Percentiles rank a stretch among this genome's conserved stretches.
Evolutionary conservation across 768 basidiomycete species (phyloP).

Genomic region (Lactarius indigo): DNA sequence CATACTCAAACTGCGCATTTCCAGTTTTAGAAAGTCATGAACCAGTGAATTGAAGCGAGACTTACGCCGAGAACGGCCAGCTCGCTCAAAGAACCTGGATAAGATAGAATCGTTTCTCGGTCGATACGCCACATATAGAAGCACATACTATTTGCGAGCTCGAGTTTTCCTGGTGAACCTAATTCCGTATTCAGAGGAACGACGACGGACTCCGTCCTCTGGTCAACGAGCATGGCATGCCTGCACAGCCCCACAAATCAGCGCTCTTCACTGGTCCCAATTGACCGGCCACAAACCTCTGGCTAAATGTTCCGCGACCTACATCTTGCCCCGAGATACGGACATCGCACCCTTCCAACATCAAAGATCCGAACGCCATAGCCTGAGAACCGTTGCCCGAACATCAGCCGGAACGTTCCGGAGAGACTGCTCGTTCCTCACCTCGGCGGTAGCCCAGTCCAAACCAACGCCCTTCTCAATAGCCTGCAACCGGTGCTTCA

Average conservation of each 20-base stretch:
- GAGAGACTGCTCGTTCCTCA: slow-evolving; percentile 28
- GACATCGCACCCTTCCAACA: slow-evolving; percentile 78
- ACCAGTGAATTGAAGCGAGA: not conserved
- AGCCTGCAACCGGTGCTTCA: slow-evolving; percentile 69
- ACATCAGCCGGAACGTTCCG: not conserved
- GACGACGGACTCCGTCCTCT: slow-evolving; percentile 71
- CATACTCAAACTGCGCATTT: slow-evolving; percentile 73
- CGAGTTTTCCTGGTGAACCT: slow-evolving; percentile 56
- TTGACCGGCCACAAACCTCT: slow-evolving; percentile 42
- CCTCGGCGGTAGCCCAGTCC: slow-evolving; percentile 91
- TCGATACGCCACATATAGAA: not conserved
- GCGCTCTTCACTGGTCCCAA: not conserved
- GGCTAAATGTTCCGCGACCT: slow-evolving; percentile 86
- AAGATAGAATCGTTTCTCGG: not conserved
- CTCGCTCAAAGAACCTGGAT: slow-evolving; percentile 78
- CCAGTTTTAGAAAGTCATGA: not conserved
- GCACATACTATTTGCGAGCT: slow-evolving; percentile 79
- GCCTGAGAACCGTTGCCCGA: slow-evolving; percentile 44
- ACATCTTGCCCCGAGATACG: slow-evolving; percentile 94
- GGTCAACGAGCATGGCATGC: slow-evolving; percentile 92
- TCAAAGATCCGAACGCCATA: slow-evolving; percentile 81
- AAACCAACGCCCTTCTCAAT: slow-evolving; percentile 67
- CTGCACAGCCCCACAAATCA: slow-evolving; percentile 30
- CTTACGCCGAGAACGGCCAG: slow-evolving; percentile 83
- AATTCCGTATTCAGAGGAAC: slow-evolving; percentile 79